Percentiles rank a stretch among this genome's conserved stretches.
Evolutionary conservation across 2,329 filamentous ascomycete genomes (phyloP).

Genomic region (Nemania sp.): DNA sequence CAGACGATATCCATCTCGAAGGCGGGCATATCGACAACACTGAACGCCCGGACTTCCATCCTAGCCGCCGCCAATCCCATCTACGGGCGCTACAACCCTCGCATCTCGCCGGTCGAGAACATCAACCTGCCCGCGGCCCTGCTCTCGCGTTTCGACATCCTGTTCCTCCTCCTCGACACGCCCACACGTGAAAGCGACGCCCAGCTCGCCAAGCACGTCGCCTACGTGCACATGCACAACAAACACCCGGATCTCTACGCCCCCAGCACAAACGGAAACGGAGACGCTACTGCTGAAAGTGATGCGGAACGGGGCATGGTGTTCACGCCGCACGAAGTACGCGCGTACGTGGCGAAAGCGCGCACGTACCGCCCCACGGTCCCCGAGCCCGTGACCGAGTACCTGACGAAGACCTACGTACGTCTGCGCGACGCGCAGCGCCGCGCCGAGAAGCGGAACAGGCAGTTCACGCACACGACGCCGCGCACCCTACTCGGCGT

Average conservation of each 20-base stretch:
- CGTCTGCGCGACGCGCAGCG: constrained; percentile 91
- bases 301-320: constrained; percentile 55
- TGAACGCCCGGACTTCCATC: constrained; percentile 95
- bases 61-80: constrained; percentile 95
- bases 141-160: constrained; percentile 93
- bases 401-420: constrained; percentile 96
- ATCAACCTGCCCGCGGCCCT: constrained; percentile 98
- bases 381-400: constrained; percentile 84
- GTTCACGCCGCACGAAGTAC: constrained; percentile 90
- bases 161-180: constrained; percentile 96
- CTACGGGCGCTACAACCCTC: constrained; percentile 97
- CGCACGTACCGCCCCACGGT: constrained; percentile 87
- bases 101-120: constrained; percentile 95
- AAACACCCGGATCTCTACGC: constrained; percentile 76
- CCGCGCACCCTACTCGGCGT: constrained; percentile 92
- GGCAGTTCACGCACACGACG: constrained; percentile 92
- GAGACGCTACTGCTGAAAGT: constrained; percentile 30
- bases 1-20: constrained; percentile 86
- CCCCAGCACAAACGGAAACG: constrained; percentile 48
- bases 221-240: constrained; percentile 96
- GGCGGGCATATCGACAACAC: constrained; percentile 70
- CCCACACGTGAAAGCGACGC: constrained; percentile 88
- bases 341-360: constrained; percentile 92
- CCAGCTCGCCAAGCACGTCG: constrained; percentile 92
- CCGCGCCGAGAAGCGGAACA: constrained; percentile 85